phyloP scores from a whole-genome alignment of 306 rosid genomes.

The Cicer arietinum region DNA sequence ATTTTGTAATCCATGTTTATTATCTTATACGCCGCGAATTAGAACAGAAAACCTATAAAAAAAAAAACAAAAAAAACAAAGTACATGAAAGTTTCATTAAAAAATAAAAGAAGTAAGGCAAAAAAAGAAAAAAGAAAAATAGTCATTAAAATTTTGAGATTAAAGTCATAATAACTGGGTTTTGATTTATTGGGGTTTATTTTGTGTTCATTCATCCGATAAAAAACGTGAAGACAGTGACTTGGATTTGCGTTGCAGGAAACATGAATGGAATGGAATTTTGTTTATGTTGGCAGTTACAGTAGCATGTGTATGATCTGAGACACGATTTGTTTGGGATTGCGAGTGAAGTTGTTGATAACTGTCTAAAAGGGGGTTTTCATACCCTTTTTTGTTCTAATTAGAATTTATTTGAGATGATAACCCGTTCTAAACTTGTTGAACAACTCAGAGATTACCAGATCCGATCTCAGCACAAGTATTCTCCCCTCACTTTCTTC shows the following conservation, averaged over 20 bases:
- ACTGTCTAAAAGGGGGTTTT: neutral
- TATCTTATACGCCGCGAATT: too few species aligned
- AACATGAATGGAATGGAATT: neutral
- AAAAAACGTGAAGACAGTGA: neutral
- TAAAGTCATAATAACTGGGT: neutral
- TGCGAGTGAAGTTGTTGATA: constrained; percentile 7
- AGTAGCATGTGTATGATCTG: neutral
- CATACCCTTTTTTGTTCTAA: neutral
- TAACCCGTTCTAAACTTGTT: constrained; percentile 64
- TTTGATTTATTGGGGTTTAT: neutral
- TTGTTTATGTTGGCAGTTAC: neutral
- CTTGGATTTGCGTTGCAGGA: neutral
- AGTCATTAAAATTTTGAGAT: neutral
- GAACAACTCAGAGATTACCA: constrained; percentile 79
- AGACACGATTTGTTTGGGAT: neutral
- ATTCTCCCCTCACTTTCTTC: constrained; percentile 61
- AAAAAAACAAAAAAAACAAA: too few species aligned
- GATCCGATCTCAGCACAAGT: constrained; percentile 66
- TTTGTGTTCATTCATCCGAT: neutral
- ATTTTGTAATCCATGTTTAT: too few species aligned
- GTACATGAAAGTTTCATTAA: too few species aligned
- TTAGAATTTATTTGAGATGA: constrained; percentile 44
- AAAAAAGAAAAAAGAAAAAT: neutral
- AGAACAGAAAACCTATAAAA: too few species aligned
- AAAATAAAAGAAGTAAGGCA: too few species aligned